phyloP scores from a whole-genome alignment of 2,329 filamentous ascomycete genomes.

The Ophiostoma himal-ulmi region DNA sequence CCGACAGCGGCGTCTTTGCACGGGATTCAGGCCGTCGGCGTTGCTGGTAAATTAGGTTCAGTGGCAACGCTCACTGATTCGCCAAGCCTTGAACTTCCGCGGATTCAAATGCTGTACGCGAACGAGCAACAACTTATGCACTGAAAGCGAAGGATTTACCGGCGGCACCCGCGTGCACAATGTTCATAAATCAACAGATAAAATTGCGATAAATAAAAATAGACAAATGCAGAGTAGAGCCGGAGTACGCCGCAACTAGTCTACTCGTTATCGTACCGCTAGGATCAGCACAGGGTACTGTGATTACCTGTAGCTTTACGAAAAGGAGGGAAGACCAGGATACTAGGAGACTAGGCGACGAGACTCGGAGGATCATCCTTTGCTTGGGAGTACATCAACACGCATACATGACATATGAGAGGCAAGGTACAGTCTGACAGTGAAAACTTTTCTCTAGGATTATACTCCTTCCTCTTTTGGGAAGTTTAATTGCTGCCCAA shows the following conservation, averaged over 20 bases:
- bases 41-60: background rate
- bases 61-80: background rate
- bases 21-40: background rate
- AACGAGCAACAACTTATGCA: background rate
- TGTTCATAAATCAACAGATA: background rate
- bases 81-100: background rate
- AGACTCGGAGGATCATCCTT: background rate
- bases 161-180: background rate
- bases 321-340: background rate
- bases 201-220: background rate
- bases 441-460: background rate
- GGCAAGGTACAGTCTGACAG: background rate
- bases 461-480: background rate
- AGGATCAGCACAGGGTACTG: background rate
- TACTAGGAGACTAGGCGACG: background rate
- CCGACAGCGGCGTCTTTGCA: background rate
- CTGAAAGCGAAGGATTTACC: background rate
- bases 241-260: background rate
- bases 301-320: background rate
- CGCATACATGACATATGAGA: background rate
- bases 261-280: background rate
- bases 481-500: background rate
- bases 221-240: background rate
- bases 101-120: background rate
- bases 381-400: conserved; percentile 1